phyloP scores from a whole-genome alignment of 768 basidiomycete genomes.

The Boletales sp. region DNA sequence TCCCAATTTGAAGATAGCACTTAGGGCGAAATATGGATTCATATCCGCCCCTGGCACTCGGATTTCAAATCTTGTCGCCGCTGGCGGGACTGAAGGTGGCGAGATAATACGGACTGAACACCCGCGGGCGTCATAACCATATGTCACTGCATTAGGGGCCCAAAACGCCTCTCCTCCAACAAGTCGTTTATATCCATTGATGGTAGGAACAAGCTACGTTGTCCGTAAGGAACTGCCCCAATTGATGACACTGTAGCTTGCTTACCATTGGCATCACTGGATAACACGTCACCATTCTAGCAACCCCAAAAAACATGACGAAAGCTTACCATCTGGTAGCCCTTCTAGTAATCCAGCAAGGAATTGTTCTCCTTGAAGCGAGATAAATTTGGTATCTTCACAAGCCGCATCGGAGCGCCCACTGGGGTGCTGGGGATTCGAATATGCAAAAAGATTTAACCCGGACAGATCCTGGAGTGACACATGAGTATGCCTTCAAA shows the following conservation, averaged over 20 bases:
- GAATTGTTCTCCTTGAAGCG: slow-evolving; percentile 84
- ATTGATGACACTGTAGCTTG: background rate
- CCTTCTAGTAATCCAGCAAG: slow-evolving; percentile 92
- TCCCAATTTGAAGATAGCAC: slow-evolving; percentile 85
- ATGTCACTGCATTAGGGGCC: slow-evolving; percentile 91
- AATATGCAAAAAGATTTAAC: slow-evolving; percentile 75
- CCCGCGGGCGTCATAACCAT: slow-evolving; percentile 93
- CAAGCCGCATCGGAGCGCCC: slow-evolving; percentile 72
- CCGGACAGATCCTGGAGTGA: slow-evolving; percentile 70
- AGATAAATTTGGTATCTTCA: slow-evolving; percentile 82
- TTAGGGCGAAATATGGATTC: slow-evolving; percentile 87
- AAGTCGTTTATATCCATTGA: slow-evolving; percentile 97
- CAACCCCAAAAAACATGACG: background rate
- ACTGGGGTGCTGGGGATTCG: slow-evolving; percentile 51
- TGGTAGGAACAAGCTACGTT: slow-evolving; percentile 73
- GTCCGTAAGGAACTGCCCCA: background rate
- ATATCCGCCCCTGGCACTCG: slow-evolving; percentile 97
- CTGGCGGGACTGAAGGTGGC: slow-evolving; percentile 78
- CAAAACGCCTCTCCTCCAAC: slow-evolving; percentile 92
- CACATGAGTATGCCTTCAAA: slow-evolving; percentile 81
- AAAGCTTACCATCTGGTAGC: slow-evolving; percentile 71
- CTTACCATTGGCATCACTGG: slow-evolving; percentile 80
- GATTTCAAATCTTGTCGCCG: slow-evolving; percentile 88
- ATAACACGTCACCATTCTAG: slow-evolving; percentile 1
- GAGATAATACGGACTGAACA: slow-evolving; percentile 91